Base-by-base conservation (phyloP, 2,329 filamentous ascomycete genomes). In the Colletotrichum scovillei region DNA sequence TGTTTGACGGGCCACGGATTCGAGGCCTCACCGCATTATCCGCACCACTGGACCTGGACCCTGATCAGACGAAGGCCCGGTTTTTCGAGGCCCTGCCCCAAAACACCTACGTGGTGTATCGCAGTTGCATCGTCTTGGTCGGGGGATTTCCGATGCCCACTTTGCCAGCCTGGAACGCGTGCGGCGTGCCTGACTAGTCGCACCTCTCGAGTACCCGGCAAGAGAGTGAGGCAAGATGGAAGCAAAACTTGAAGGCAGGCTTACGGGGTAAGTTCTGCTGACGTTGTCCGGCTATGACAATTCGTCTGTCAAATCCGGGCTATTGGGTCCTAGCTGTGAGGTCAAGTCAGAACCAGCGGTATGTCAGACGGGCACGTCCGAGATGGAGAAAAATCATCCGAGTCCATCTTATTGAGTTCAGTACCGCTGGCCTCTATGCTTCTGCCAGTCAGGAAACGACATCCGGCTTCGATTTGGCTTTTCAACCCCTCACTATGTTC, bases 1-100 rank as follows among this genome's bases (percentile, higher is more conserved):
- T 57, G 56, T 68, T 68, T 22, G 28, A 67, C 22, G 28, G 60
- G 28, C 55, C 26, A 28, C 42, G 52, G 49, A n/a, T 38, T 62
- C 60, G 42, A 63, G 46, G 12, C 42, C 32, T 63, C 60, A 63
- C 12, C 42, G 60, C 46, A 63, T 35, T 63, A 30, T 52, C 26
- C 58, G 42, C 53, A 62, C 46, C 68, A 9, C 52, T 62, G 65
- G 49, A 42, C 66, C 59, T 67, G 66, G 67, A 70, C 53, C 52
- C 26, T 59, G 26, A 70, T 70, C 55, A 55, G 55, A 73, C 67
- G 67, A 70, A 56, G 67, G 42, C 46, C 70, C 67, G 67, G 14
- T 73, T 70, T 73, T 73, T 24, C 46, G 26, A 60, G 32, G 55
- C 42, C 60, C 60, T 73, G 32, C 56, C 46, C 59, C 53, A 55